A percentile compares a stretch with the other conserved stretches of the same genome.
These are phyloP conservation scores for Termitomyces sp. DNA, from an alignment of 768 basidiomycete genomes.

Conservation along the genomic window DNA sequence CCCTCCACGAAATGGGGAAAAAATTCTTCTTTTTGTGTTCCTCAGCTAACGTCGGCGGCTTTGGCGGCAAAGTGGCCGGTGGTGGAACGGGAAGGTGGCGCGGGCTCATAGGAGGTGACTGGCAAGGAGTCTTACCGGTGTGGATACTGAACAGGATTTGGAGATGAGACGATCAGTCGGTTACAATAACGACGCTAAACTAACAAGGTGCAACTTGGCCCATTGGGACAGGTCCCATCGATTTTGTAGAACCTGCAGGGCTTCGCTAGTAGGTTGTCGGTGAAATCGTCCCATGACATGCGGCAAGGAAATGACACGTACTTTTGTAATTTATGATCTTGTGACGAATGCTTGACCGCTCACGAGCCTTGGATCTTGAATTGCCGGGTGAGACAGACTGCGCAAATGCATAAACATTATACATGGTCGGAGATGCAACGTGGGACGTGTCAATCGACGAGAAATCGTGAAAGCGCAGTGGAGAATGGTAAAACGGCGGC, in stretches of 20 bases:
- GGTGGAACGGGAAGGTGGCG: slow-evolving; percentile 3
- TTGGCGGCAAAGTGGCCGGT: slow-evolving; percentile 10
- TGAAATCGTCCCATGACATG: background rate
- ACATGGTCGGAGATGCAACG: slow-evolving; percentile 7
- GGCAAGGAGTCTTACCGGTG: slow-evolving; percentile 22
- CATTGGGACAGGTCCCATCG: slow-evolving; percentile 44
- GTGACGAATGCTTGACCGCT: slow-evolving; percentile 23
- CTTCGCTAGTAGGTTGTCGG: slow-evolving; percentile 37
- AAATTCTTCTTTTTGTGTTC: slow-evolving; percentile 40
- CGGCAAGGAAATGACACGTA: slow-evolving; percentile 13
- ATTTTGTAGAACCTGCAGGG: slow-evolving; percentile 50
- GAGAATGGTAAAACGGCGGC: slow-evolving; percentile 21
- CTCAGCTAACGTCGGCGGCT: slow-evolving; percentile 21
- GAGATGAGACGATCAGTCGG: slow-evolving; percentile 1
- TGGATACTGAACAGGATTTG: slow-evolving; percentile 35
- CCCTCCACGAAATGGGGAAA: slow-evolving; percentile 69
- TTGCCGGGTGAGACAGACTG: slow-evolving; percentile 6
- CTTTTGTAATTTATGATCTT: slow-evolving; percentile 37
- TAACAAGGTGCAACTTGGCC: slow-evolving; percentile 55
- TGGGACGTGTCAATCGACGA: slow-evolving; percentile 16
- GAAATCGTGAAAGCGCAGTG: slow-evolving; percentile 6
- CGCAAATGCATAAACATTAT: slow-evolving; percentile 5
- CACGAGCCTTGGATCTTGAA: slow-evolving; percentile 10
- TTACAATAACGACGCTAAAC: slow-evolving; percentile 15
- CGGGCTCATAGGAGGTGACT: slow-evolving; percentile 4